Evolutionary conservation across 2,329 filamentous ascomycete species (phyloP), one percentile per base, ranked within the genome.

Genomic region (Cryphonectria naterciae): DNA sequence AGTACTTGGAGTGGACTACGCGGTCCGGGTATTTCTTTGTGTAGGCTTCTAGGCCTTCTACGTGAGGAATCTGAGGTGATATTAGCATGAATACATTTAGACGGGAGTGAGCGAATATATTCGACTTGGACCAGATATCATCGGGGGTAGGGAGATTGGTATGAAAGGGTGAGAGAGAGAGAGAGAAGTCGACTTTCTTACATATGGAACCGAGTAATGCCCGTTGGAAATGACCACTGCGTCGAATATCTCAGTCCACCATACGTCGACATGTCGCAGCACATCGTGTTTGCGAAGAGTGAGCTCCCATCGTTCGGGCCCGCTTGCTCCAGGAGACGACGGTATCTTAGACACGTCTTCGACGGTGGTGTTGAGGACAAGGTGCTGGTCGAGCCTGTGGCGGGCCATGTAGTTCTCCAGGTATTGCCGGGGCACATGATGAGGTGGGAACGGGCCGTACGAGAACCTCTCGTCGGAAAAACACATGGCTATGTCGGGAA

Each of bases 361-460:
- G 1, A 88, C 83, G 0, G 86, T 86, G 0, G 86, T 88, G 49
- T 84, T 85, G 17, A 88, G 78, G 0, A 80, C 80, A 0, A 89
- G 76, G 2, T 83, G 77, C 0, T 74, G 67, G 72, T 89, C 87
- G 0, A 81, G 81, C 58, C 81, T 78, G 72, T 89, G 86, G 0
- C 76, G 70, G 0, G 87, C 84, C 73, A 89, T 86, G 73, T 89
- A 89, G 43, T 83, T 83, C 69, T 88, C 83, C 2, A 89, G 81
- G 69, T 88, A 89, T 73, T 88, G 86, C 2, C 84, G 82, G 0
- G 87, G 84, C 0, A 89, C 78, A 72, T 85, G 82, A 74, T 89
- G 86, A 0, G 87, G 87, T 17, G 83, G 84, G 74, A 88, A 89
- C 0, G 87, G 86, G 0, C 86, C 87, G 69, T 88, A 88, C 0